Percentiles rank a stretch among this genome's conserved stretches.
Conservation (phyloP, 2,329 filamentous ascomycete species). For the Paraphaeosphaeria minitans region DNA sequence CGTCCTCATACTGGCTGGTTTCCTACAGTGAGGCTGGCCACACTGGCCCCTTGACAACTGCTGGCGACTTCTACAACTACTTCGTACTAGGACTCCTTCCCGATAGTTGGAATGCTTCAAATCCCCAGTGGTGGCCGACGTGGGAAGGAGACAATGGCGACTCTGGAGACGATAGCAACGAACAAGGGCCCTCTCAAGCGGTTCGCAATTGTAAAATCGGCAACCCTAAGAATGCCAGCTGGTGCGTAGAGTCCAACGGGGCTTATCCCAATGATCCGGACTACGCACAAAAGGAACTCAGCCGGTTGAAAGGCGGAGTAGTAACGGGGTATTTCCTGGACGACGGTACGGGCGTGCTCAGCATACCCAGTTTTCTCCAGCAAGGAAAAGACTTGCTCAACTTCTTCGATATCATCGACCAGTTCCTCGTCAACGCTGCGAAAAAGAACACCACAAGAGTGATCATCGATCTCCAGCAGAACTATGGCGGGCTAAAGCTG, state of each 20-base stretch:
- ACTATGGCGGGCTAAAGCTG: constrained; percentile 56
- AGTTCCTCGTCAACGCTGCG: constrained; percentile 51
- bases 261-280: constrained; percentile 33
- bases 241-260: constrained; percentile 21
- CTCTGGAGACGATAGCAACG: constrained; percentile 3
- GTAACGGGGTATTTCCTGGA: constrained; percentile 52
- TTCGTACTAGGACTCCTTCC: constrained; percentile 46
- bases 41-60: constrained; percentile 44
- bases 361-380: constrained; percentile 47
- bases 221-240: constrained; percentile 14
- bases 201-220: neutral
- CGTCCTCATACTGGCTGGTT: constrained; percentile 26
- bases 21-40: constrained; percentile 26
- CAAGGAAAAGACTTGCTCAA: constrained; percentile 13
- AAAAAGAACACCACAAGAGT: constrained; percentile 57
- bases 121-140: constrained; percentile 3
- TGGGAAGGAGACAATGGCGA: constrained; percentile 13
- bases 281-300: constrained; percentile 27
- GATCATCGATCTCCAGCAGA: constrained; percentile 64
- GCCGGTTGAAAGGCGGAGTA: constrained; percentile 22
- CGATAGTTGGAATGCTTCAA: constrained; percentile 16
- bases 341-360: constrained; percentile 49
- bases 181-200: neutral
- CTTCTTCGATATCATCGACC: constrained; percentile 33
- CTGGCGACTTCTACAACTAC: constrained; percentile 53